A percentile compares a stretch with the other conserved stretches of the same genome.
These are phyloP conservation scores for Lactifluus echinatus DNA, from an alignment of 768 basidiomycete species.

Conservation along the genomic window DNA sequence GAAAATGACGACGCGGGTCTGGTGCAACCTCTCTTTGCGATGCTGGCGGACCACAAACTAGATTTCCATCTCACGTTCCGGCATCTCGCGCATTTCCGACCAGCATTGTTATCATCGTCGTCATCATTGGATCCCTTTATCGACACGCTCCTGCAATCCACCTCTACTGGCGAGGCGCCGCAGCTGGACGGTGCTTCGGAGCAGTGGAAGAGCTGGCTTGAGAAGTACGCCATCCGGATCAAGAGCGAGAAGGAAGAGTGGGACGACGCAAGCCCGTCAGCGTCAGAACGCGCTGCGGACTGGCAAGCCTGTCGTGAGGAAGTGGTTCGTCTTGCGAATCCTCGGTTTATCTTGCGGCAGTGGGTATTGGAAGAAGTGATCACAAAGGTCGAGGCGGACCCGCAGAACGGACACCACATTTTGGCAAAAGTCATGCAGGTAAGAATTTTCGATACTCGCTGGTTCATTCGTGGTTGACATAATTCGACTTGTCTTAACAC, in stretches of 20 bases:
- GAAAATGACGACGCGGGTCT: constrained; percentile 51
- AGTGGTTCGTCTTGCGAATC: constrained; percentile 49
- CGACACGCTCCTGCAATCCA: constrained; percentile 35
- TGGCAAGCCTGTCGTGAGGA: constrained; percentile 32
- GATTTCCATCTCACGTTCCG: constrained; percentile 90
- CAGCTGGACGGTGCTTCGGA: constrained; percentile 37
- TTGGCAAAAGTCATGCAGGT: constrained; percentile 80
- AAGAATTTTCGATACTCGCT: constrained; percentile 29
- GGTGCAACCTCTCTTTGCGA: constrained; percentile 58
- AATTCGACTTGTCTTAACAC: not conserved
- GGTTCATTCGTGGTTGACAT: not conserved
- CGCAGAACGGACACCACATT: constrained; percentile 50
- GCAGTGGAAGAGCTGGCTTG: constrained; percentile 59
- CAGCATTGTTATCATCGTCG: constrained; percentile 25
- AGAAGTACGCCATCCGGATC: constrained; percentile 50
- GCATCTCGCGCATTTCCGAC: constrained; percentile 52
- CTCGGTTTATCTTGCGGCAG: constrained; percentile 87
- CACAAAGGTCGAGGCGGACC: constrained; percentile 57
- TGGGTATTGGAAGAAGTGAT: constrained; percentile 97
- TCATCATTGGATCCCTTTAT: constrained; percentile 35
- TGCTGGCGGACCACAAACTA: constrained; percentile 65
- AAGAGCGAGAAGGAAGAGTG: constrained; percentile 43
- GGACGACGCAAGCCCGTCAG: constrained; percentile 39
- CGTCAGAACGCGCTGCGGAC: constrained; percentile 27
- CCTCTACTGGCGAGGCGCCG: constrained; percentile 39